Conservation (phyloP, 2,329 filamentous ascomycete genomes). For the Aspergillus sp. region DNA sequence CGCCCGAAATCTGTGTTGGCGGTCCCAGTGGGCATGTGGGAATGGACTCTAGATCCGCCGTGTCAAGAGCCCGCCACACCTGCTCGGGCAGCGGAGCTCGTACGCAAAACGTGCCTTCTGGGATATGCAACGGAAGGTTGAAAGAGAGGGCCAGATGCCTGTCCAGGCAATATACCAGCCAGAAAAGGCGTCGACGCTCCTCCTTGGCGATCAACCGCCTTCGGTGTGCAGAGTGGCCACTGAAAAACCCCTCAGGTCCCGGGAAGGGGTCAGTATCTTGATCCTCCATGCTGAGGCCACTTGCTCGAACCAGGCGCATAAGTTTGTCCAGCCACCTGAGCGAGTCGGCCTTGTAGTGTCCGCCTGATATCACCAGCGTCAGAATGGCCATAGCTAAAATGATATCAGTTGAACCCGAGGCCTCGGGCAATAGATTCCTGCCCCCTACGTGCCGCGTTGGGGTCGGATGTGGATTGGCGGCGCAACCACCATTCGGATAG, state of each 20-base stretch:
- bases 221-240: slow-evolving; percentile 8
- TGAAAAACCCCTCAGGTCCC: slow-evolving; percentile 32
- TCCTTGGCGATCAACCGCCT: slow-evolving; percentile 20
- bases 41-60: slow-evolving; percentile 19
- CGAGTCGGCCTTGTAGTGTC: slow-evolving; percentile 42
- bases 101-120: slow-evolving; percentile 36
- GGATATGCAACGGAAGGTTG: slow-evolving; percentile 37
- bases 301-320: slow-evolving; percentile 22
- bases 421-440: slow-evolving; percentile 8
- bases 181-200: slow-evolving; percentile 40
- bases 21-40: slow-evolving; percentile 32
- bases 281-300: slow-evolving; percentile 28
- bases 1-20: slow-evolving; percentile 27
- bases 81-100: slow-evolving; percentile 32
- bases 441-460: slow-evolving; percentile 9
- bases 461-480: slow-evolving; percentile 4
- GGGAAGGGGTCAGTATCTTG: slow-evolving; percentile 25
- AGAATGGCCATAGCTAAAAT: slow-evolving; percentile 40
- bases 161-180: slow-evolving; percentile 41
- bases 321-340: slow-evolving; percentile 42
- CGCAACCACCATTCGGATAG: slow-evolving; percentile 4
- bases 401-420: slow-evolving; percentile 21
- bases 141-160: slow-evolving; percentile 41
- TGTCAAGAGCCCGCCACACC: slow-evolving; percentile 34
- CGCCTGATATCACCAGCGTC: slow-evolving; percentile 39